Percentiles rank a stretch among this genome's conserved stretches.
phyloP scores from a whole-genome alignment of 2,329 filamentous ascomycete genomes.

The Pseudogymnoascus sp. region DNA sequence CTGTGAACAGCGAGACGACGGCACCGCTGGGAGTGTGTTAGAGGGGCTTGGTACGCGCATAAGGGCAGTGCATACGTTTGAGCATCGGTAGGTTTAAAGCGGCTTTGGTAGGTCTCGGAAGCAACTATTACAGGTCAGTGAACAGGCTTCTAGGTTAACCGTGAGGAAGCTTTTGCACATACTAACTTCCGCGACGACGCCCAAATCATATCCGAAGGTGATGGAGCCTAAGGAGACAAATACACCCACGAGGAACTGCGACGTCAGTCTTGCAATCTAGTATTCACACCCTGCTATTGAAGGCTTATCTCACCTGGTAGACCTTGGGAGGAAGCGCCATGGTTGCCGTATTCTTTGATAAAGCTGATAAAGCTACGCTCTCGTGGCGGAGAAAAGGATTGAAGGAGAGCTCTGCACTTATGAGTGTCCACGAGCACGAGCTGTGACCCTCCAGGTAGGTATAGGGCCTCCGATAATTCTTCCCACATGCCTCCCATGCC shows the following conservation, averaged over 20 bases:
- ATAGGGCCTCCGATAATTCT: neutral
- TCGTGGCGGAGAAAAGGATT: neutral
- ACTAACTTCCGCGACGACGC: slow-evolving; percentile 42
- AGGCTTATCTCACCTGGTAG: slow-evolving; percentile 26
- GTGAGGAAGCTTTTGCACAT: neutral
- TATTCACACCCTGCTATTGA: neutral
- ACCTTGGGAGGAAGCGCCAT: slow-evolving; percentile 40
- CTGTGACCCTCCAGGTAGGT: neutral
- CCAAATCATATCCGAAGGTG: slow-evolving; percentile 49
- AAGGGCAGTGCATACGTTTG: neutral
- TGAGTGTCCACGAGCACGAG: neutral
- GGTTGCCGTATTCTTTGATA: slow-evolving; percentile 12
- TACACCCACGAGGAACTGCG: slow-evolving; percentile 43
- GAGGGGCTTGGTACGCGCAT: neutral
- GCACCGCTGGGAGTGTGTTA: slow-evolving; percentile 44
- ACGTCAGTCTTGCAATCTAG: slow-evolving; percentile 7
- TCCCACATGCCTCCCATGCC: neutral
- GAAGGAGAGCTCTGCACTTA: slow-evolving; percentile 2
- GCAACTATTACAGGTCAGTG: slow-evolving; percentile 32
- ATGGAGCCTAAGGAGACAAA: slow-evolving; percentile 50
- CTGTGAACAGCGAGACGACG: slow-evolving; percentile 72
- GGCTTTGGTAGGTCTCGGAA: slow-evolving; percentile 36
- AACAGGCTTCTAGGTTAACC: neutral
- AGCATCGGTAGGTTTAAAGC: slow-evolving; percentile 29
- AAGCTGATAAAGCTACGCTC: neutral